These are phyloP conservation scores for Fusarium siculi DNA, from an alignment of 2,329 filamentous ascomycete species.

Conservation along the genomic window DNA sequence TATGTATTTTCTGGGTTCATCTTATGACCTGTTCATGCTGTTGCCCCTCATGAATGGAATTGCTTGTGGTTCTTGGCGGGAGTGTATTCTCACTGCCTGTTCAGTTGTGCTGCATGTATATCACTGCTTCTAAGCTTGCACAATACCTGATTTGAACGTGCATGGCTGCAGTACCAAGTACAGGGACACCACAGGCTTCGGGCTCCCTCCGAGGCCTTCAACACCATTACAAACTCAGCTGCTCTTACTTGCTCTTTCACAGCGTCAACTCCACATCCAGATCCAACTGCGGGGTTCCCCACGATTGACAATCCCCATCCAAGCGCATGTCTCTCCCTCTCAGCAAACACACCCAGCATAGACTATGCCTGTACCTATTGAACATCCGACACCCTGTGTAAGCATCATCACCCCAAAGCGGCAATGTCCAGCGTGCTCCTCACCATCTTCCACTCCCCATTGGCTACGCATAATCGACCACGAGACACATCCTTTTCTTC, in stretches of 20 bases:
- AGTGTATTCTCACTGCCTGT: neutral
- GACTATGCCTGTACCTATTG: neutral
- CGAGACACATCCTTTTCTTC: constrained; percentile 6
- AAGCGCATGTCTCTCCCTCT: neutral
- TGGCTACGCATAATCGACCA: constrained; percentile 2
- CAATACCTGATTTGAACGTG: neutral
- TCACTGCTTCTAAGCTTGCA: neutral
- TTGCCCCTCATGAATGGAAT: neutral
- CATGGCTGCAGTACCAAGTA: neutral
- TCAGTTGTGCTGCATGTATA: neutral
- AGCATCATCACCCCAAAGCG: constrained; percentile 15
- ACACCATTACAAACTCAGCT: constrained; percentile 25
- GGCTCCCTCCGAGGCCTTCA: neutral
- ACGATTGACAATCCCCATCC: constrained; percentile 6
- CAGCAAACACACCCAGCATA: neutral
- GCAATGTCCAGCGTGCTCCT: constrained; percentile 32
- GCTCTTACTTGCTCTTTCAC: constrained; percentile 9
- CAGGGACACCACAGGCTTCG: neutral
- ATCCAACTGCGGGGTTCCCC: constrained; percentile 34
- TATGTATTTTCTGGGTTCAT: neutral
- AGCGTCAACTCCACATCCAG: neutral
- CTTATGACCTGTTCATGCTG: neutral
- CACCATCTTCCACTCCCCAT: constrained; percentile 1
- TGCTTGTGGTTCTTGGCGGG: neutral
- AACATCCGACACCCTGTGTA: neutral